These are phyloP conservation scores for Paramyrothecium roridum DNA, from an alignment of 2,329 filamentous ascomycete species.

Conservation along the genomic window DNA sequence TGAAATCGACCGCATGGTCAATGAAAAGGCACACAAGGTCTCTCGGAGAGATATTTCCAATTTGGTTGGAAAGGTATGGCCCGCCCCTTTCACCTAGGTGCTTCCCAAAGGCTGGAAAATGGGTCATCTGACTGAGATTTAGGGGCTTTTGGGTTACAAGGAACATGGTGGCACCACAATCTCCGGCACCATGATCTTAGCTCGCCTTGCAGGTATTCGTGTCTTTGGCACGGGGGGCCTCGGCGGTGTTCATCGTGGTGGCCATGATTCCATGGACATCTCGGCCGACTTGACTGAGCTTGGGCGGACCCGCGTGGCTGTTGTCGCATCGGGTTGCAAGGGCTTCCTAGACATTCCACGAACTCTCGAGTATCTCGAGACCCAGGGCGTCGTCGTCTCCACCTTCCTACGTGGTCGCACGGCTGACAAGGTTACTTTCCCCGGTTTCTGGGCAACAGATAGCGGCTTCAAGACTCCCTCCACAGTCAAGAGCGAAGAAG, in stretches of 20 bases:
- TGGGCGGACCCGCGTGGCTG: slow-evolving; percentile 84
- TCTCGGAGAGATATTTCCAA: slow-evolving; percentile 85
- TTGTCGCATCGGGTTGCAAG: slow-evolving; percentile 89
- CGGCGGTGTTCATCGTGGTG: slow-evolving; percentile 89
- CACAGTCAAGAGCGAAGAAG: slow-evolving; percentile 68
- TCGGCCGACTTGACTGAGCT: slow-evolving; percentile 95
- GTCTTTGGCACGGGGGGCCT: slow-evolving; percentile 94
- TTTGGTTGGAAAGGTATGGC: slow-evolving; percentile 72
- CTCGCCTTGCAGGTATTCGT: slow-evolving; percentile 80
- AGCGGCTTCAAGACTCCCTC: slow-evolving; percentile 79
- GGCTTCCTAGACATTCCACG: slow-evolving; percentile 90
- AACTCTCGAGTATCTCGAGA: slow-evolving; percentile 76
- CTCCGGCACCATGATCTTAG: slow-evolving; percentile 87
- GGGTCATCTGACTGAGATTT: too few relatives aligned
- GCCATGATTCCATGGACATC: slow-evolving; percentile 83
- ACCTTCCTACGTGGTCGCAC: slow-evolving; percentile 85
- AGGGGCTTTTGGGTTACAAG: too few relatives aligned
- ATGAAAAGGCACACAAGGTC: slow-evolving; percentile 71
- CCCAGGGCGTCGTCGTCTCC: slow-evolving; percentile 74
- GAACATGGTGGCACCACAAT: slow-evolving; percentile 92
- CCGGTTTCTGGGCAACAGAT: slow-evolving; percentile 87
- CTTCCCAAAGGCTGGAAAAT: too few relatives aligned
- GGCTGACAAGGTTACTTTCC: slow-evolving; percentile 75
- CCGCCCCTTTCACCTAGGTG: neutral
- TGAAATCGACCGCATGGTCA: slow-evolving; percentile 72